Evolutionary conservation across 192 early-diverging fungal species (phyloP), one percentile per base, ranked within the genome.

Genomic region (Coemansia sp.): DNA sequence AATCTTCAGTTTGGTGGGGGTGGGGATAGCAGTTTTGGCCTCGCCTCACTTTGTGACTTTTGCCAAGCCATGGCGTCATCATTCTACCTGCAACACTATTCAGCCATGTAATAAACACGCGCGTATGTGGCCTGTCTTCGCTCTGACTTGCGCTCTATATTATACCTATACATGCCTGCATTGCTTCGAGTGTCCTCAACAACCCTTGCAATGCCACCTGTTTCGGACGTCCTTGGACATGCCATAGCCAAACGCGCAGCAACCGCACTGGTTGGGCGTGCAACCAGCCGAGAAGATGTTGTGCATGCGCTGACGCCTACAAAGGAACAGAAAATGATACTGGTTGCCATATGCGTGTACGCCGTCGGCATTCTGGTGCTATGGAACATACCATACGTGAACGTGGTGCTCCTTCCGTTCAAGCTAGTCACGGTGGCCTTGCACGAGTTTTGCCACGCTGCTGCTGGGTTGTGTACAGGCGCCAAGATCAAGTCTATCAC

Each of bases 371-470:
- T 93, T 36, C 67, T 93, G 2, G 72, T 91, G 4, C 77, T 96
- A 6, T 96, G 96, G 96, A 87, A 93, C 61, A 85, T 96, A 66
- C 96, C 96, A 1, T 82, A 88, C 63, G 64, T 92, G 2, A 94
- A 95, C 61, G 68, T 88, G 57, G 81, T 98, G 8, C 78, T 98
- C n/a, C 91, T 90, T 72, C 96, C 96, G 1, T 98, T 98, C 87
- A 96, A 95, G 90, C 82, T 95, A 30, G 83, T 95, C 9, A 94
- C 93, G 0, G 95, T 98, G 50, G 92, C 90, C 20, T 74, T 98
- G 50, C 97, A 98, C 70, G 97, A 98, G 76, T 96, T 96, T 72
- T 89, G 93, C 27, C 95, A 98, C 73, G 97, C 95, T 2, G 84
- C 85, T 27, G 94, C 93, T 21, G 94, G 92, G 0, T 82, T 86